Conservation (phyloP, 2,329 filamentous ascomycete species). For the Hypomyces perniciosus region DNA sequence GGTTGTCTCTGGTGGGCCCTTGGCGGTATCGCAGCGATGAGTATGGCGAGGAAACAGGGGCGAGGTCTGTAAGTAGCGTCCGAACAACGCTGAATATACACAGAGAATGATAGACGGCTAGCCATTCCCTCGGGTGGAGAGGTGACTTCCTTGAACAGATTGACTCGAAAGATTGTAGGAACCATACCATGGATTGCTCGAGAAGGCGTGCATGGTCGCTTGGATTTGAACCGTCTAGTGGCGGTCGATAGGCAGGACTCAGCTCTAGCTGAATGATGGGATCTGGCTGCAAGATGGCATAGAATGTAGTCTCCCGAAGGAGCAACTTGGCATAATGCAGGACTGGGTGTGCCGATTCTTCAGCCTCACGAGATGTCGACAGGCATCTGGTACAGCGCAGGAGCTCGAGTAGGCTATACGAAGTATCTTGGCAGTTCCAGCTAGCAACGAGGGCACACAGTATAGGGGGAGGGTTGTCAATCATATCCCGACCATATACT, state of each 20-base stretch:
- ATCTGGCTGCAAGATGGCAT: conserved; percentile 45
- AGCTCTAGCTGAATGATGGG: conserved; percentile 34
- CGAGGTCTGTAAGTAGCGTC: conserved; percentile 45
- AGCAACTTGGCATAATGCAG: conserved; percentile 50
- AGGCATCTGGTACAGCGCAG: conserved; percentile 45
- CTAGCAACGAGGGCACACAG: conserved; percentile 46
- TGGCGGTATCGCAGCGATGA: conserved; percentile 10
- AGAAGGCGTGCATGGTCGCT: conserved; percentile 44
- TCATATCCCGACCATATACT: conserved; percentile 24
- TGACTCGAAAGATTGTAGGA: conserved; percentile 47
- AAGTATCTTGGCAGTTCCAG: conserved; percentile 42
- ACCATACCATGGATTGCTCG: conserved; percentile 45
- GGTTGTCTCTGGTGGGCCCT: conserved; percentile 9
- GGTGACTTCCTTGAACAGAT: conserved; percentile 34
- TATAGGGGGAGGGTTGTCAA: conserved; percentile 41
- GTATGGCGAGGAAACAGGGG: conserved; percentile 12
- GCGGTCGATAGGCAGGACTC: conserved; percentile 16
- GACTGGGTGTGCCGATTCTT: conserved; percentile 43
- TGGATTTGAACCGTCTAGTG: conserved; percentile 39
- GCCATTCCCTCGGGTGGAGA: conserved; percentile 39
- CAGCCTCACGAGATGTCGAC: conserved; percentile 42
- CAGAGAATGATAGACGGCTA: conserved; percentile 48
- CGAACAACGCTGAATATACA: conserved; percentile 54
- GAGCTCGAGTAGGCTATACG: conserved; percentile 48
- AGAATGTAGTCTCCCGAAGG: conserved; percentile 49